A percentile compares a stretch with the other conserved stretches of the same genome.
phyloP scores from a whole-genome alignment of 768 basidiomycete species.

The Hericium rajendrae region DNA sequence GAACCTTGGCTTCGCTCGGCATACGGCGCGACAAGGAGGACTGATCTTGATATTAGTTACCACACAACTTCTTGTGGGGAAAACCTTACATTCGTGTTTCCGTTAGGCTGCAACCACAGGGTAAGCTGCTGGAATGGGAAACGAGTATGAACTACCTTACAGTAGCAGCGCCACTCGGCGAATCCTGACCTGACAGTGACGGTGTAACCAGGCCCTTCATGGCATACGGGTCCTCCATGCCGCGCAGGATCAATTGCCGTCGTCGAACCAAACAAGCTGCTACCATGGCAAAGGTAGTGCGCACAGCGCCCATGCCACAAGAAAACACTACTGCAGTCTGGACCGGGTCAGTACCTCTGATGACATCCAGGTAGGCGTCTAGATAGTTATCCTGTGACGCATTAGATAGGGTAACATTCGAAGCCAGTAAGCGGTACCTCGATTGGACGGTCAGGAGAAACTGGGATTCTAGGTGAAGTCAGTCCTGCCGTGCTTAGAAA shows the following conservation, averaged over 20 bases:
- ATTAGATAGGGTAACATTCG: background rate
- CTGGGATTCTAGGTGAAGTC: conserved; percentile 61
- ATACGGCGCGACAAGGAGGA: conserved; percentile 18
- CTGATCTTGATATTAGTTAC: background rate
- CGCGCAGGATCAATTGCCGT: conserved; percentile 50
- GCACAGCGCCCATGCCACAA: conserved; percentile 94
- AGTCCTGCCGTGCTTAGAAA: background rate
- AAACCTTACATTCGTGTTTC: conserved; percentile 6
- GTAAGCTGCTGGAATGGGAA: background rate
- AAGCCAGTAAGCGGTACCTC: conserved; percentile 40
- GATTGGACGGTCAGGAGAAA: conserved; percentile 84
- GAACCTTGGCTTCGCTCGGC: conserved; percentile 46
- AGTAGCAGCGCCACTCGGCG: conserved; percentile 36
- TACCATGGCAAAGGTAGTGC: conserved; percentile 97
- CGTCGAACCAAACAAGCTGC: conserved; percentile 81
- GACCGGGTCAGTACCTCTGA: conserved; percentile 70
- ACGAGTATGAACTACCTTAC: conserved; percentile 25
- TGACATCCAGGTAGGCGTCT: conserved; percentile 81
- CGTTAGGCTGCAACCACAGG: conserved; percentile 12
- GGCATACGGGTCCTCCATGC: conserved; percentile 73
- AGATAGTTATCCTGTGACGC: conserved; percentile 79
- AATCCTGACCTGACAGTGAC: conserved; percentile 8
- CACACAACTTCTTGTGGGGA: background rate
- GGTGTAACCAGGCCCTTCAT: conserved; percentile 21
- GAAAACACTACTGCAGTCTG: conserved; percentile 84